Evolutionary conservation across 2,329 filamentous ascomycete genomes (phyloP).

Genomic region (Paracamarosporium sp.): DNA sequence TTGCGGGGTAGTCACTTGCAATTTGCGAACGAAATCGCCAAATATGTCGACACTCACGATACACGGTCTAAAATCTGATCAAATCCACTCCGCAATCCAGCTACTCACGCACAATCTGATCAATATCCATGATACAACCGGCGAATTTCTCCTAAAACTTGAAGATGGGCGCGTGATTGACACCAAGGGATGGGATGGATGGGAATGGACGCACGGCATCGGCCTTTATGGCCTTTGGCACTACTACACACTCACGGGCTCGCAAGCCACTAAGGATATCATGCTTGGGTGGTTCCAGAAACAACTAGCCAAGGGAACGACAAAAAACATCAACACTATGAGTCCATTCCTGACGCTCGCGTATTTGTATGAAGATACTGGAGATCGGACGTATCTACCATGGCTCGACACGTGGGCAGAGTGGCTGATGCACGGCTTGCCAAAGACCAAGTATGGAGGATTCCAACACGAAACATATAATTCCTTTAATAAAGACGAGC

Average conservation of each 20-base stretch:
- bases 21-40: background rate
- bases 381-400: conserved; percentile 71
- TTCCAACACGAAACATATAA: conserved; percentile 81
- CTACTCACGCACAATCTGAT: conserved; percentile 76
- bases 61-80: conserved; percentile 48
- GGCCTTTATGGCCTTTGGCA: conserved; percentile 84
- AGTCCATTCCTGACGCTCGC: conserved; percentile 77
- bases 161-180: conserved; percentile 78
- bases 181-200: conserved; percentile 83
- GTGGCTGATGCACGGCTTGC: conserved; percentile 80
- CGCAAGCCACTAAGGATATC: conserved; percentile 64
- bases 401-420: conserved; percentile 85
- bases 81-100: conserved; percentile 64
- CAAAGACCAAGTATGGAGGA: conserved; percentile 72
- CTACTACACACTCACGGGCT: conserved; percentile 76
- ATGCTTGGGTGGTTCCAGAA: conserved; percentile 77
- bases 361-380: conserved; percentile 77
- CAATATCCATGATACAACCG: conserved; percentile 78
- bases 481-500: conserved; percentile 73
- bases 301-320: conserved; percentile 74
- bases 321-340: conserved; percentile 89
- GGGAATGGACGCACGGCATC: conserved; percentile 84
- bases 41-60: conserved; percentile 50
- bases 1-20: background rate
- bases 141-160: conserved; percentile 74